Evolutionary conservation across 176 grass and related monocot genomes (phyloP).

Genomic region (maize (Zea mays)): DNA sequence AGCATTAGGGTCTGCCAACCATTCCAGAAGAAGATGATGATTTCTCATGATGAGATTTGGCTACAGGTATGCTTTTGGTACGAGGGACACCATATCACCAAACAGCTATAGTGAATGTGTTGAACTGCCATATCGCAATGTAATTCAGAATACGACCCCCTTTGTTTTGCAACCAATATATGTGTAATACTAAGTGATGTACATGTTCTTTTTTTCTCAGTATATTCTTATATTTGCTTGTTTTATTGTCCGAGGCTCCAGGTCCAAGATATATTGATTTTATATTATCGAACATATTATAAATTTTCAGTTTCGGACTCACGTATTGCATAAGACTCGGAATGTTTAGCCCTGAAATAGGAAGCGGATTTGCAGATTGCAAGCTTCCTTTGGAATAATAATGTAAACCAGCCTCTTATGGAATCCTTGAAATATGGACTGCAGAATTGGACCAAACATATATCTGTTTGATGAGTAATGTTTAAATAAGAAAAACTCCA

Average conservation of each 20-base stretch:
- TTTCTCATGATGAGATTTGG: constrained; percentile 37
- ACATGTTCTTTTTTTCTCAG: constrained; percentile 35
- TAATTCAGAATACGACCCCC: constrained; percentile 36
- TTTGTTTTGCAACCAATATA: constrained; percentile 33
- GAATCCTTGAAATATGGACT: constrained; percentile 11
- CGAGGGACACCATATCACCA: constrained; percentile 32
- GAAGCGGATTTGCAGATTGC: neutral
- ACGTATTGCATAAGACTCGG: neutral
- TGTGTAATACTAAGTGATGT: constrained; percentile 41
- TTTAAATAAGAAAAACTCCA: neutral
- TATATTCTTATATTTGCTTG: constrained; percentile 29
- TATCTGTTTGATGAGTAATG: neutral
- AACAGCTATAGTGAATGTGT: constrained; percentile 27
- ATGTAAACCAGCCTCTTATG: constrained; percentile 6
- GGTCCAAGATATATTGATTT: constrained; percentile 9
- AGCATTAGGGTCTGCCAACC: constrained; percentile 63
- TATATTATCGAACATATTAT: neutral
- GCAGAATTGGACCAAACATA: neutral
- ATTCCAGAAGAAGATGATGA: constrained; percentile 62
- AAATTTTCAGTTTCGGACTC: neutral
- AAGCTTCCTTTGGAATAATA: constrained; percentile 29
- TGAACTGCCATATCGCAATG: constrained; percentile 27
- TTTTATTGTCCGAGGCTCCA: constrained; percentile 16
- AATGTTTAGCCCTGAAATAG: neutral
- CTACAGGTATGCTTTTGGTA: constrained; percentile 47